Conservation (phyloP, 768 basidiomycete species). For the Lentinula raphanica region DNA sequence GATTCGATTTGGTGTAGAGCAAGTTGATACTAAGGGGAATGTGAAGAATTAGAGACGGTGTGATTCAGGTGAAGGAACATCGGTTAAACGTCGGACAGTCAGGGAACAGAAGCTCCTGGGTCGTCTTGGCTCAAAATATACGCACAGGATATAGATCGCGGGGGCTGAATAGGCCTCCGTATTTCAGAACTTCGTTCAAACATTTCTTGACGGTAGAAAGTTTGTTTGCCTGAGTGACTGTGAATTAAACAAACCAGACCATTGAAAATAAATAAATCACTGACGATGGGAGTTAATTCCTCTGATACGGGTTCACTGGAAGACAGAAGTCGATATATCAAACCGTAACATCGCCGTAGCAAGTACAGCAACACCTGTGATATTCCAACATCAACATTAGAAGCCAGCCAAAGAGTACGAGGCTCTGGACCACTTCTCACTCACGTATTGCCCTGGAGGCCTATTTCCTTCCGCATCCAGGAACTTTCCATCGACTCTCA, state of each 20-base stretch:
- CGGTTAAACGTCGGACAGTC: too few relatives aligned
- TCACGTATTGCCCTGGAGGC: conserved; percentile 91
- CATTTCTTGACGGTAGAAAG: conserved; percentile 95
- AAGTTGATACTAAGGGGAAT: conserved; percentile 69
- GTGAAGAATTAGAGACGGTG: not conserved
- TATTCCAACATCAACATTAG: not conserved
- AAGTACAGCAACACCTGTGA: conserved; percentile 85
- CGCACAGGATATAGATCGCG: conserved; percentile 90
- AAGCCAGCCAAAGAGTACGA: not conserved
- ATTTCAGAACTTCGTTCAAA: conserved; percentile 91
- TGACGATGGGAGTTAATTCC: conserved; percentile 92
- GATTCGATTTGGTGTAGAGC: conserved; percentile 94
- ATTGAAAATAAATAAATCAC: conserved; percentile 15
- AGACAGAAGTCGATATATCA: conserved; percentile 89
- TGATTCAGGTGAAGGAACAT: too few relatives aligned
- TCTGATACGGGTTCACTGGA: conserved; percentile 97
- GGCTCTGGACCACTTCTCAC: conserved; percentile 22
- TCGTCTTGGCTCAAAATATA: conserved; percentile 8
- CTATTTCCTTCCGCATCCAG: conserved; percentile 89
- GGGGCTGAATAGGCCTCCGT: conserved; percentile 88
- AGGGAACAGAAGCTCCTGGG: too few relatives aligned
- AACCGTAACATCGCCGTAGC: conserved; percentile 89
- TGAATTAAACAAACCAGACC: not conserved
- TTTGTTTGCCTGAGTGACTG: conserved; percentile 74
- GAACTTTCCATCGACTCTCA: conserved; percentile 97